These are phyloP conservation scores for Tuber microsphaerosporum DNA, from an alignment of 495 filamentous ascomycete species.

Conservation along the genomic window DNA sequence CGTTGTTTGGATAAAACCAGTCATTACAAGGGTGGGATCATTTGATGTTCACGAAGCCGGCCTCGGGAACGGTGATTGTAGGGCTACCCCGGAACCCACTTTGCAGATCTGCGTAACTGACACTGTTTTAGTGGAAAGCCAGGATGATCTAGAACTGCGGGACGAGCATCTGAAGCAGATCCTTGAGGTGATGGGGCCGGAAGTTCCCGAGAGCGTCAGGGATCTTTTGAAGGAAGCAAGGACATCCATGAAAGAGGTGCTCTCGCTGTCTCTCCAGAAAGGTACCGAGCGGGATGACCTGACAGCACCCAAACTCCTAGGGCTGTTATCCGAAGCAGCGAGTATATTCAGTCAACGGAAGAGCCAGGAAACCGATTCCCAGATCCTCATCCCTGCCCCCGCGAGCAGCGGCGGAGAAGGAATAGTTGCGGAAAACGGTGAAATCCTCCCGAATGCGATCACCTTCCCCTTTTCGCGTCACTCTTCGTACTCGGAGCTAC, in stretches of 20 bases:
- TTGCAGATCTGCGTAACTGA: not conserved
- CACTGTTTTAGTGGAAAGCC: slow-evolving; percentile 21
- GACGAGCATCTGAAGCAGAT: slow-evolving; percentile 33
- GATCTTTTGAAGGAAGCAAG: slow-evolving; percentile 27
- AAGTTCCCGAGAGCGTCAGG: slow-evolving; percentile 15
- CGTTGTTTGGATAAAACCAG: slow-evolving; percentile 70
- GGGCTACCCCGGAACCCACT: not conserved
- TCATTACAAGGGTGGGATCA: slow-evolving; percentile 57
- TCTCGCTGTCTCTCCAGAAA: slow-evolving; percentile 20
- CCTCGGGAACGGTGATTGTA: slow-evolving; percentile 60
- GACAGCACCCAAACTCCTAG: slow-evolving; percentile 10
- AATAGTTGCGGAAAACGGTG: slow-evolving; percentile 25
- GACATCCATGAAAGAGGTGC: slow-evolving; percentile 31
- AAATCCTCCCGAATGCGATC: slow-evolving; percentile 45
- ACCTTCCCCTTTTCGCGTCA: slow-evolving; percentile 84
- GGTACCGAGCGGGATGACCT: slow-evolving; percentile 17
- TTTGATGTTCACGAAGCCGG: slow-evolving; percentile 63
- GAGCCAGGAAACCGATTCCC: not conserved
- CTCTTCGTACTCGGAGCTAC: slow-evolving; percentile 76
- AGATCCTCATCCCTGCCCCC: not conserved
- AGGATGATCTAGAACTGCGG: slow-evolving; percentile 35
- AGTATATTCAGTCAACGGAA: not conserved
- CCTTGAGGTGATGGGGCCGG: slow-evolving; percentile 25
- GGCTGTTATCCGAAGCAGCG: slow-evolving; percentile 21
- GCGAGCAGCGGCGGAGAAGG: too few species aligned